Conservation (phyloP, 495 filamentous ascomycete genomes). For the Penicillium parvum region DNA sequence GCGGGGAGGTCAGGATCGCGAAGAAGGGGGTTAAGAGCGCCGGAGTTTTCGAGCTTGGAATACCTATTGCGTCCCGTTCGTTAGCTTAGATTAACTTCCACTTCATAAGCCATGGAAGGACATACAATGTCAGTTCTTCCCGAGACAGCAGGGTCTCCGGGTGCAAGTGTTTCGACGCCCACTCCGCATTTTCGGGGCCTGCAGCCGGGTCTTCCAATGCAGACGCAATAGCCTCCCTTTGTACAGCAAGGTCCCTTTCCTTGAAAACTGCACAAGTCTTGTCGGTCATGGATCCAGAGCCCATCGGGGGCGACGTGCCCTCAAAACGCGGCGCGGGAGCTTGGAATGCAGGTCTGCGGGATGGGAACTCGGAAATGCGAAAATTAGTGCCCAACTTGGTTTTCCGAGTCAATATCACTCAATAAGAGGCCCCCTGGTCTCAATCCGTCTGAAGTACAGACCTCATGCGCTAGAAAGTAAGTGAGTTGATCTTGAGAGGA, state of each 20-base stretch:
- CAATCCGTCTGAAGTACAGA: too few species aligned
- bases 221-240: constrained; percentile 26
- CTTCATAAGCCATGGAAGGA: neutral
- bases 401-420: too few species aligned
- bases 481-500: too few species aligned
- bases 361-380: too few species aligned
- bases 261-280: constrained; percentile 15
- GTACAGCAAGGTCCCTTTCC: constrained; percentile 26
- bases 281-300: constrained; percentile 3
- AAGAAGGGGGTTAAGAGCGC: constrained; percentile 27
- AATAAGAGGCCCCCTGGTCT: too few species aligned
- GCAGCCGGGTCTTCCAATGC: constrained; percentile 22
- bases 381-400: too few species aligned
- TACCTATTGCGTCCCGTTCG: constrained; percentile 24
- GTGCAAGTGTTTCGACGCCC: constrained; percentile 31
- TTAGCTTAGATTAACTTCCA: neutral
- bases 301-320: constrained; percentile 9
- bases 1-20: constrained; percentile 21
- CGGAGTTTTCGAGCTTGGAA: constrained; percentile 29
- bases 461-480: too few species aligned
- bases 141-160: constrained; percentile 36
- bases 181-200: constrained; percentile 23
- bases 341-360: neutral
- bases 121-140: constrained; percentile 39
- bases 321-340: constrained; percentile 8